Evolutionary conservation across 192 early-diverging fungal species (phyloP).

Genomic region (Bifiguratus adelaidae): DNA sequence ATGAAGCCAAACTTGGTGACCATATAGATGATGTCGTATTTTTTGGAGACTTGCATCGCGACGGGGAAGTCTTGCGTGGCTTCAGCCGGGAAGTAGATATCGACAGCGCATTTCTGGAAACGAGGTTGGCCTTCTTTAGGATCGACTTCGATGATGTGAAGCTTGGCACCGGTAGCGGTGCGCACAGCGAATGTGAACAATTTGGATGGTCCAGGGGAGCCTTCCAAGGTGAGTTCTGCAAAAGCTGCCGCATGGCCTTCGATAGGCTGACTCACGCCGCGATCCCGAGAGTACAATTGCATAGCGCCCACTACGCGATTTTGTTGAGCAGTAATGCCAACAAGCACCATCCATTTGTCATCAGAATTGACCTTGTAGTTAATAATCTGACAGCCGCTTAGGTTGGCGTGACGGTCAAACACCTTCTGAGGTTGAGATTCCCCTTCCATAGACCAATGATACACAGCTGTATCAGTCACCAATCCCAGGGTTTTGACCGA

Average conservation of each 20-base stretch:
- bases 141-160: constrained; percentile 95
- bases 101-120: constrained; percentile 84
- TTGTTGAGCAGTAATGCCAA: constrained; percentile 88
- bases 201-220: constrained; percentile 61
- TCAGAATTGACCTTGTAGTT: constrained; percentile 87
- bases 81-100: constrained; percentile 96
- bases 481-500: constrained; percentile 74
- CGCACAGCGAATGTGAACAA: constrained; percentile 92
- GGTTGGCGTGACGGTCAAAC: constrained; percentile 84
- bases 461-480: constrained; percentile 81
- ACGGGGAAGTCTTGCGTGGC: constrained; percentile 94
- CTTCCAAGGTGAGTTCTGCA: constrained; percentile 80
- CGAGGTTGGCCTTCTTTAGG: constrained; percentile 84
- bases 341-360: constrained; percentile 90
- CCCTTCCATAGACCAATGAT: constrained; percentile 97
- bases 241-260: constrained; percentile 97
- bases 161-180: constrained; percentile 68
- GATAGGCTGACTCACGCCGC: constrained; percentile 84
- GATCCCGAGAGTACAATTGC: constrained; percentile 94
- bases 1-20: constrained; percentile 98
- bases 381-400: constrained; percentile 88
- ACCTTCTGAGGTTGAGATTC: constrained; percentile 76
- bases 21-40: constrained; percentile 90
- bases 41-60: constrained; percentile 89
- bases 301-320: constrained; percentile 90